These are phyloP conservation scores for Puccinia triticina DNA, from an alignment of 1,284 basidiomycete species.

Conservation along the genomic window DNA sequence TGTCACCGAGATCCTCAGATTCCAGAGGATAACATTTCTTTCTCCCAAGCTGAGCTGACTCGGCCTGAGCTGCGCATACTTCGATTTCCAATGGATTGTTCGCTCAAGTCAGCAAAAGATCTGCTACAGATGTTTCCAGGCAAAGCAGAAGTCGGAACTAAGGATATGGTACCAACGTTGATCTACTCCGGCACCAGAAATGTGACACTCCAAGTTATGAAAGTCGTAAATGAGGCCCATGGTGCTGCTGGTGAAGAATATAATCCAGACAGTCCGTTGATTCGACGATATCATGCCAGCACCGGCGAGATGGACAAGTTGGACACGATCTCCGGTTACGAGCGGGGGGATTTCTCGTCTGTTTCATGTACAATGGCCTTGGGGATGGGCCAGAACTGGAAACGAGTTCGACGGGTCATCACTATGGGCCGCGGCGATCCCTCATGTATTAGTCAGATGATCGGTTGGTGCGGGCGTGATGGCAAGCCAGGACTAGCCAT, in stretches of 20 bases:
- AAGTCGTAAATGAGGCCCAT: no score
- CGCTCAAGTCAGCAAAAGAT: no score
- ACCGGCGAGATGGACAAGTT: neutral
- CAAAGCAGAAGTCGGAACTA: no score
- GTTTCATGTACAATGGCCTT: slow-evolving; percentile 4
- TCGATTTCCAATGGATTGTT: no score
- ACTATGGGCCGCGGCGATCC: neutral
- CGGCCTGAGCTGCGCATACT: no score
- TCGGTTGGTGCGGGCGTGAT: slow-evolving; percentile 24
- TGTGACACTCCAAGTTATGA: no score
- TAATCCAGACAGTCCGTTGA: neutral
- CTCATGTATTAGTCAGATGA: neutral
- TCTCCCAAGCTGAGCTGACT: neutral
- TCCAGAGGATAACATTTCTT: neutral
- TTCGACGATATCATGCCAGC: neutral
- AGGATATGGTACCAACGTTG: neutral
- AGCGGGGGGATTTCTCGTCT: neutral
- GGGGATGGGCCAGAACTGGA: neutral
- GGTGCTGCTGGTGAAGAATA: no score
- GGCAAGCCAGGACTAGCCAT: slow-evolving; percentile 8
- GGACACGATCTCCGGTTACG: neutral
- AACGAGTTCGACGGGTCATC: neutral
- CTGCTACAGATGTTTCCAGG: no score
- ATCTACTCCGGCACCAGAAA: neutral
- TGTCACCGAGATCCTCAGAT: neutral